Conservation (phyloP, 2,329 filamentous ascomycete genomes). For the Myrmaecium sp. region DNA sequence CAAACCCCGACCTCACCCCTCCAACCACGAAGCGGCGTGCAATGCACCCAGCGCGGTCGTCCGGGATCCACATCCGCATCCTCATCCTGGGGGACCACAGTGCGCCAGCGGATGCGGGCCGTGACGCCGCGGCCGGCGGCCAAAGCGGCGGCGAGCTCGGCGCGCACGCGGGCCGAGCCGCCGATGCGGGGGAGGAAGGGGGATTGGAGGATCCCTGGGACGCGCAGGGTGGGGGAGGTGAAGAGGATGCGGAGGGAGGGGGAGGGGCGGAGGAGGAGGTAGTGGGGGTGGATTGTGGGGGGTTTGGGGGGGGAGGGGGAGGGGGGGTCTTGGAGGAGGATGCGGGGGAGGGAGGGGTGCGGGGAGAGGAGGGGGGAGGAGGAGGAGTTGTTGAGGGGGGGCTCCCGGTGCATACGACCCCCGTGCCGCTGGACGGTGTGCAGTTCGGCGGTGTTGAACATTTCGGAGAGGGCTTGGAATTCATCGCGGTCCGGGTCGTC, state of each 20-base stretch:
- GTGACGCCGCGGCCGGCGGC: conserved; percentile 54
- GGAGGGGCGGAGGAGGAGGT: conserved; percentile 29
- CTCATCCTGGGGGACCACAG: conserved; percentile 18
- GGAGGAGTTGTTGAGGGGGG: conserved; percentile 30
- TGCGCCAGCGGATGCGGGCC: conserved; percentile 55
- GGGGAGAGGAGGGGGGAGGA: conserved; percentile 7
- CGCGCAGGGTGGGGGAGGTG: conserved; percentile 31
- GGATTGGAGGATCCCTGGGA: conserved; percentile 32
- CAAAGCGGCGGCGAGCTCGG: conserved; percentile 42
- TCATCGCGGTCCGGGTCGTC: conserved; percentile 35
- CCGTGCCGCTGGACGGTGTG: conserved; percentile 46
- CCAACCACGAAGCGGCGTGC: conserved; percentile 51
- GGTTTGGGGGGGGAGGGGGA: too few species aligned
- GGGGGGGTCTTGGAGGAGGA: background rate
- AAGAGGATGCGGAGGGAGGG: conserved; percentile 33
- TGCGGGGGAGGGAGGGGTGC: conserved; percentile 10
- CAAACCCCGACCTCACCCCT: conserved; percentile 57
- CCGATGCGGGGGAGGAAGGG: conserved; percentile 31
- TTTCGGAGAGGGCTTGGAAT: conserved; percentile 49
- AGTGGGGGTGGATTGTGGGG: conserved; percentile 19
- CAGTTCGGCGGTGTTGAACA: conserved; percentile 52
- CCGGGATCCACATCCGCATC: conserved; percentile 34
- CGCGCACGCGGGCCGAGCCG: conserved; percentile 33
- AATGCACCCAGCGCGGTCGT: conserved; percentile 57
- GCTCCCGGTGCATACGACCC: conserved; percentile 44